A percentile compares a stretch with the other conserved stretches of the same genome.
Conservation (phyloP, 1,284 basidiomycete genomes). For the Rugosomyces carneus region DNA sequence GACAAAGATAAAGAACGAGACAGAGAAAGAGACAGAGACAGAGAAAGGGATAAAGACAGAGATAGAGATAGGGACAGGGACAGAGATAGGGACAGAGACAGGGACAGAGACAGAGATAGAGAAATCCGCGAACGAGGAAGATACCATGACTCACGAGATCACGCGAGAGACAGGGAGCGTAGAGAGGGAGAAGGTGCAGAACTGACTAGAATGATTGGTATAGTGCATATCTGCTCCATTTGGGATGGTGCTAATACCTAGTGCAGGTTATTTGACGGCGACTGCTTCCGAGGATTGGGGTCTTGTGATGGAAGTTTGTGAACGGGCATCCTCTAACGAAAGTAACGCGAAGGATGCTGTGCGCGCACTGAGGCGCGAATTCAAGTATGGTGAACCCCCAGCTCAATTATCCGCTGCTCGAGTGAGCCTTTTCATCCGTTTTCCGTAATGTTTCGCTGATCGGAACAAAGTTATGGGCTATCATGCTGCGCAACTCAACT, state of each 20-base stretch:
- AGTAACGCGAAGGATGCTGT: constrained; percentile 68
- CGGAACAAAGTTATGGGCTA: constrained; percentile 64
- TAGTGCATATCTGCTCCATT: constrained; percentile 4
- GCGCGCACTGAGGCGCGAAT: constrained; percentile 66
- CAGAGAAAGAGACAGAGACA: constrained; percentile 19
- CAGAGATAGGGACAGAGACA: constrained; percentile 22
- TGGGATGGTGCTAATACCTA: constrained; percentile 7
- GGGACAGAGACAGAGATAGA: constrained; percentile 22
- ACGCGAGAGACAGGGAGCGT: constrained; percentile 23
- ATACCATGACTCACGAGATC: constrained; percentile 7
- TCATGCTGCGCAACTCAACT: constrained; percentile 71
- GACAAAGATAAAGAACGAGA: constrained; percentile 21
- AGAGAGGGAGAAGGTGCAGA: constrained; percentile 28
- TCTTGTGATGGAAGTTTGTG: constrained; percentile 72
- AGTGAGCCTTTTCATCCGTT: constrained; percentile 31
- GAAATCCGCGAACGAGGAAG: constrained; percentile 6
- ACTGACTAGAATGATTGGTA: constrained; percentile 67
- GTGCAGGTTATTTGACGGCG: constrained; percentile 63
- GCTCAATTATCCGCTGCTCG: constrained; percentile 67
- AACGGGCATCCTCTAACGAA: constrained; percentile 62
- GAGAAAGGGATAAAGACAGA: constrained; percentile 21
- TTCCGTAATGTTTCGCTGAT: not conserved
- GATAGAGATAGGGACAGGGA: constrained; percentile 22
- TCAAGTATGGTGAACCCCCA: constrained; percentile 72
- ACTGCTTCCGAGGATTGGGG: constrained; percentile 74